Percentiles rank a stretch among this genome's conserved stretches.
phyloP scores from a whole-genome alignment of 2,329 filamentous ascomycete genomes.

The Colletotrichum sp. region DNA sequence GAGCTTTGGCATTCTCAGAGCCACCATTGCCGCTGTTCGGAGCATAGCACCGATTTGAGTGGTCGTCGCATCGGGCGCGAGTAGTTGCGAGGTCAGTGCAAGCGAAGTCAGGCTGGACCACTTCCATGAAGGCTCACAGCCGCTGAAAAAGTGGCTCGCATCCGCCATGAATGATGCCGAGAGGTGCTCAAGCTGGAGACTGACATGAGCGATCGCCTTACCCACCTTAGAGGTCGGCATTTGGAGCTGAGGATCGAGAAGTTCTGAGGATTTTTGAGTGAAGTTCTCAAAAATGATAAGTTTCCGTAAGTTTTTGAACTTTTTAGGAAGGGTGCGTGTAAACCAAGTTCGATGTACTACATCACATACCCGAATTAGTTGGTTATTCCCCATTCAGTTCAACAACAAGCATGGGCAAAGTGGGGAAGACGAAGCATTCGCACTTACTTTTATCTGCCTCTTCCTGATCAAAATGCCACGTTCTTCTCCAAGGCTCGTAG shows the following conservation, averaged over 20 bases:
- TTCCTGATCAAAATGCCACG: fast-evolving
- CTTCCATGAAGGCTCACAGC: neutral
- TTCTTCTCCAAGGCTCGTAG: neutral
- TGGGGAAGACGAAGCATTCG: neutral
- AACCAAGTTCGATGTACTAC: too few species aligned
- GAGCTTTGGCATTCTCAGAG: neutral
- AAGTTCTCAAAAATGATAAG: neutral
- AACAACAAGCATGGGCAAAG: neutral
- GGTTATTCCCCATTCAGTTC: neutral
- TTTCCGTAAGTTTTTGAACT: too few species aligned
- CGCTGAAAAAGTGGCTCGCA: neutral
- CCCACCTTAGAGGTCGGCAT: neutral
- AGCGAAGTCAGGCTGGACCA: neutral
- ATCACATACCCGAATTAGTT: too few species aligned
- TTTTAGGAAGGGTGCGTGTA: too few species aligned
- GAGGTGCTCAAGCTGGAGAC: neutral
- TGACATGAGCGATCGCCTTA: too few species aligned
- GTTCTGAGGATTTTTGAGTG: neutral
- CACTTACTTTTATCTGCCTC: neutral
- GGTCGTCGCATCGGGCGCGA: neutral
- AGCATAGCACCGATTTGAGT: neutral
- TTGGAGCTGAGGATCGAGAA: neutral
- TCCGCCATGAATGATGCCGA: neutral
- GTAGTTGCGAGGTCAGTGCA: neutral
- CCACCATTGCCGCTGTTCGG: neutral